These are phyloP conservation scores for Protomyces lactucae-debilis DNA, from an alignment of 1,139 yeast species.

Conservation along the genomic window DNA sequence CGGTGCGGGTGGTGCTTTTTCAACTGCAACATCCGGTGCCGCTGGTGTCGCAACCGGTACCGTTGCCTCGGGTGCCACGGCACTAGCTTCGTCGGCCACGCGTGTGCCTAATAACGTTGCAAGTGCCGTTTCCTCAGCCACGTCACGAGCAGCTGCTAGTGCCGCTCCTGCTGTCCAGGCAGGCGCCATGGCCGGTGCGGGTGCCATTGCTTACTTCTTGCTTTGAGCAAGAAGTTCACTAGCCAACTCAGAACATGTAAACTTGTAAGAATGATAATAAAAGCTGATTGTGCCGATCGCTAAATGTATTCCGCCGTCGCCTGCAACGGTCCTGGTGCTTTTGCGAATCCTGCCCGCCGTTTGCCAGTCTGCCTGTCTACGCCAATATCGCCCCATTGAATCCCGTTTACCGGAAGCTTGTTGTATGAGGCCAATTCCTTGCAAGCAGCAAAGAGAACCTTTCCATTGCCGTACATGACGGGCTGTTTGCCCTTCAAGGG, in stretches of 20 bases:
- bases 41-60: neutral
- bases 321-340: neutral
- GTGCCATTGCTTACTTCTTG: neutral
- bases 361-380: neutral
- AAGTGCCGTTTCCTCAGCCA: neutral
- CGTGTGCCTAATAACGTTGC: neutral
- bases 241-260: no score
- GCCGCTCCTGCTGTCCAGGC: neutral
- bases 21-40: conserved; percentile 2
- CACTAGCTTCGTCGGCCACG: neutral
- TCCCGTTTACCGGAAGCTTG: neutral
- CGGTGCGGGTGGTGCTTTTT: conserved; percentile 1
- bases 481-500: conserved; percentile 1
- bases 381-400: conserved; percentile 10
- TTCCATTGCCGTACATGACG: conserved; percentile 8
- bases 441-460: conserved; percentile 3
- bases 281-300: neutral
- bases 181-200: neutral
- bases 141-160: neutral
- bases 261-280: neutral
- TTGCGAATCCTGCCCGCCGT: conserved; percentile 1
- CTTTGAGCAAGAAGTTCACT: neutral
- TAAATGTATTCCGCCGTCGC: neutral
- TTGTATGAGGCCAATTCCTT: neutral
- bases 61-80: neutral